phyloP scores from a whole-genome alignment of 768 basidiomycete species.

The Leccinum imitatum region DNA sequence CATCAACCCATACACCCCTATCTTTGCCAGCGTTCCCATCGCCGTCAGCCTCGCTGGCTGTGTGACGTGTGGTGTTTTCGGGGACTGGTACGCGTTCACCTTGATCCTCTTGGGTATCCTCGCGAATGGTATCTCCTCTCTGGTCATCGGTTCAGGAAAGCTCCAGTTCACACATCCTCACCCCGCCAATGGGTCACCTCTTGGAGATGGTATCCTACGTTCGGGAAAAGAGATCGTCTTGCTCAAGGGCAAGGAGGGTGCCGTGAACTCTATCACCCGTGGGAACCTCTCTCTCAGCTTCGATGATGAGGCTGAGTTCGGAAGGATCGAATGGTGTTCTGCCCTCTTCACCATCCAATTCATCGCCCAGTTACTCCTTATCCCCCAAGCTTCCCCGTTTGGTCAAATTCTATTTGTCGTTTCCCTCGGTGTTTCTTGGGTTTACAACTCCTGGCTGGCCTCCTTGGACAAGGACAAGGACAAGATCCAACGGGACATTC shows the following conservation, averaged over 20 bases:
- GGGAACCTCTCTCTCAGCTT: constrained; percentile 13
- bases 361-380: constrained; percentile 27
- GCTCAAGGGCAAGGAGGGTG: constrained; percentile 1
- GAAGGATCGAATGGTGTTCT: constrained; percentile 12
- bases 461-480: too few species aligned
- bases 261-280: constrained; percentile 9
- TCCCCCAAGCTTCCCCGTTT: constrained; percentile 3
- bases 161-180: constrained; percentile 14
- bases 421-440: too few species aligned
- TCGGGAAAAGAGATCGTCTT: constrained; percentile 1
- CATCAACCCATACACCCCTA: too few species aligned
- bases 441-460: too few species aligned
- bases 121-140: too few species aligned
- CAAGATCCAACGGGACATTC: too few species aligned
- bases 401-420: constrained; percentile 15
- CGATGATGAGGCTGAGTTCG: not conserved
- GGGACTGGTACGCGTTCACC: too few species aligned
- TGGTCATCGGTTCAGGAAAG: constrained; percentile 19
- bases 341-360: constrained; percentile 24
- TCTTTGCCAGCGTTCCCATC: too few species aligned
- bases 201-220: constrained; percentile 26
- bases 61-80: too few species aligned
- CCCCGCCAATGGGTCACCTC: constrained; percentile 16
- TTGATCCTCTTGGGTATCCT: too few species aligned
- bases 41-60: too few species aligned